A percentile compares a stretch with the other conserved stretches of the same genome.
phyloP scores from a whole-genome alignment of 2,329 filamentous ascomycete species.

The Aspergillus ochraceus region DNA sequence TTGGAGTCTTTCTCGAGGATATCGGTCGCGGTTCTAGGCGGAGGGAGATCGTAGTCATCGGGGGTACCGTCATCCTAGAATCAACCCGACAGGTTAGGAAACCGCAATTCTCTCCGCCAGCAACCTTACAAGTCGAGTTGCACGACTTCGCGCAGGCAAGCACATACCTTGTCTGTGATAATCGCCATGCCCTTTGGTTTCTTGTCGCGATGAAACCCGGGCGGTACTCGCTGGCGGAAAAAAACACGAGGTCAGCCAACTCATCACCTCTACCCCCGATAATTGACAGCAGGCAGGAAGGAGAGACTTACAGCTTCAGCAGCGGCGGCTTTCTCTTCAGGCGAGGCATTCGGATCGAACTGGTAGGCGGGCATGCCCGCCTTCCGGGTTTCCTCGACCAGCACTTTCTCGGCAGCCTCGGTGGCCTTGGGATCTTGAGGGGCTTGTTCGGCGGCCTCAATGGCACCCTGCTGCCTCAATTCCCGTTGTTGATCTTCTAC shows the following conservation, averaged over 20 bases:
- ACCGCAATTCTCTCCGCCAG: not conserved
- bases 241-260: slow-evolving; percentile 14
- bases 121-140: not conserved
- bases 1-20: slow-evolving; percentile 57
- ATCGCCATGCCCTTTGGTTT: slow-evolving; percentile 51
- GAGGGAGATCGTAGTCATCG: slow-evolving; percentile 74
- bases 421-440: slow-evolving; percentile 64
- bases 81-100: slow-evolving; percentile 2
- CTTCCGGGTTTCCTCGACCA: slow-evolving; percentile 75
- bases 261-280: not conserved
- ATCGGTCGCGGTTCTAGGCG: slow-evolving; percentile 61
- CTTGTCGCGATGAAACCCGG: slow-evolving; percentile 59
- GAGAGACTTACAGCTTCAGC: slow-evolving; percentile 66
- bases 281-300: not conserved
- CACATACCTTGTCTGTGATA: slow-evolving; percentile 68
- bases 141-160: not conserved
- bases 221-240: slow-evolving; percentile 66
- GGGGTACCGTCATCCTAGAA: slow-evolving; percentile 64
- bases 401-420: slow-evolving; percentile 68
- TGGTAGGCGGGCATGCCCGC: slow-evolving; percentile 78
- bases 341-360: slow-evolving; percentile 82
- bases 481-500: slow-evolving; percentile 51
- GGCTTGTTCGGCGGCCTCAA: slow-evolving; percentile 66
- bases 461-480: slow-evolving; percentile 76
- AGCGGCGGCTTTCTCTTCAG: slow-evolving; percentile 81